Conservation (phyloP, 2,329 filamentous ascomycete species). For the Diaporthe eres region DNA sequence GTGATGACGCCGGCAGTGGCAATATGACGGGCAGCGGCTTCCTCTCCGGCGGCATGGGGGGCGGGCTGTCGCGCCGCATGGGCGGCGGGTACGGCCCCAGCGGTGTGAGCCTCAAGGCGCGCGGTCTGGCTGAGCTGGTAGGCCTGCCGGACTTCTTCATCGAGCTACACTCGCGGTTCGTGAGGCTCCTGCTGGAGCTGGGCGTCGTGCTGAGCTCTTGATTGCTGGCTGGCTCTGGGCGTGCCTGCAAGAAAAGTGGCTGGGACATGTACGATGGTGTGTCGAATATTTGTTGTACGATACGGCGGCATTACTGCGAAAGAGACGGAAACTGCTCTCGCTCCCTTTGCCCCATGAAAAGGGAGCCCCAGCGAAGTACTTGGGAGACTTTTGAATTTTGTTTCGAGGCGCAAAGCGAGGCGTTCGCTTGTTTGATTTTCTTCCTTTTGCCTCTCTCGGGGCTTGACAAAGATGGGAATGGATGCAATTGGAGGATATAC, state of each 20-base stretch:
- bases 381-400: neutral
- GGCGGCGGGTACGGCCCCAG: conserved; percentile 63
- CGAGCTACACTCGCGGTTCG: conserved; percentile 75
- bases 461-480: neutral
- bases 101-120: conserved; percentile 69
- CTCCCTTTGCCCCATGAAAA: neutral
- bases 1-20: conserved; percentile 39
- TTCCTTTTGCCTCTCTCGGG: neutral
- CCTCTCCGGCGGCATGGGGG: conserved; percentile 64
- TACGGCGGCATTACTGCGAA: neutral
- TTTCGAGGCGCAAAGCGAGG: conserved; percentile 21
- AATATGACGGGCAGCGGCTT: conserved; percentile 68
- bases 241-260: neutral
- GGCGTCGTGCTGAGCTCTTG: conserved; percentile 67
- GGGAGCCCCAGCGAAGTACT: neutral
- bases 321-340: neutral
- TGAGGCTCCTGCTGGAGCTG: conserved; percentile 72
- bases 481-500: conserved; percentile 34
- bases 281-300: conserved; percentile 17
- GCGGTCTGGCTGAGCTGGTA: conserved; percentile 75
- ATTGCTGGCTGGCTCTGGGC: conserved; percentile 1
- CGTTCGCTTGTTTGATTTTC: conserved; percentile 12
- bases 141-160: conserved; percentile 78
- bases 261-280: neutral
- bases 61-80: conserved; percentile 71